Conservation (phyloP, 495 filamentous ascomycete species). For the Aspergillus cristatus region DNA sequence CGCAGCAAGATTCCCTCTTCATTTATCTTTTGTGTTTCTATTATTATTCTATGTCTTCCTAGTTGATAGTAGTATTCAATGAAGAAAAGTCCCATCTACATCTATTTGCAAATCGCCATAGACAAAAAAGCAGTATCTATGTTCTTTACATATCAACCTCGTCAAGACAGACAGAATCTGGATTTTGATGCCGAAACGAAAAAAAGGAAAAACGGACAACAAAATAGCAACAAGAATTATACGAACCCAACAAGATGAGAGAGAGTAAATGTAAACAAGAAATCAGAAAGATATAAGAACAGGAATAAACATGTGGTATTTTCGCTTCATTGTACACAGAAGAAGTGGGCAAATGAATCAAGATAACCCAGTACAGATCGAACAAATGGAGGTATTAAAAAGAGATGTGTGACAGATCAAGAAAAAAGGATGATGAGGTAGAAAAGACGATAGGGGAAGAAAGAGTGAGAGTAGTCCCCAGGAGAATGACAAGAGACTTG, state of each 20-base stretch:
- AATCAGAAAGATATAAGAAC: constrained; percentile 10
- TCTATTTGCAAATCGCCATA: too few relatives aligned
- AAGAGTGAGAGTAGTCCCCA: not conserved
- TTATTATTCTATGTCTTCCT: constrained; percentile 23
- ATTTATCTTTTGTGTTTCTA: constrained; percentile 23
- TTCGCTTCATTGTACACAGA: constrained; percentile 42
- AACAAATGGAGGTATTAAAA: constrained; percentile 14
- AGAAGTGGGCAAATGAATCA: constrained; percentile 14
- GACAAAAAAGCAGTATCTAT: too few relatives aligned
- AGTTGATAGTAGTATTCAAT: constrained; percentile 31
- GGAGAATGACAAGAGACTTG: constrained; percentile 1
- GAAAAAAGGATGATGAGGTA: constrained; percentile 3
- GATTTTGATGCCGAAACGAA: not conserved
- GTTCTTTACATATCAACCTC: too few relatives aligned
- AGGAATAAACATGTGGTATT: constrained; percentile 30
- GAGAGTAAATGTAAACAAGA: constrained; percentile 9
- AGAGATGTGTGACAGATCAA: constrained; percentile 4
- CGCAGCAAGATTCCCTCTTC: constrained; percentile 36
- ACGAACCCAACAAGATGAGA: constrained; percentile 4
- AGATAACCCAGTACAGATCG: constrained; percentile 5
- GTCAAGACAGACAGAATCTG: too few relatives aligned
- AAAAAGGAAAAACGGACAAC: constrained; percentile 6
- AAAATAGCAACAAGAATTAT: constrained; percentile 1
- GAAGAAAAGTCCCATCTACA: constrained; percentile 33
- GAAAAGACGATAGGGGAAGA: not conserved